Base-by-base conservation (phyloP, 2,329 filamentous ascomycete species). In the Fusarium veterinarium region DNA sequence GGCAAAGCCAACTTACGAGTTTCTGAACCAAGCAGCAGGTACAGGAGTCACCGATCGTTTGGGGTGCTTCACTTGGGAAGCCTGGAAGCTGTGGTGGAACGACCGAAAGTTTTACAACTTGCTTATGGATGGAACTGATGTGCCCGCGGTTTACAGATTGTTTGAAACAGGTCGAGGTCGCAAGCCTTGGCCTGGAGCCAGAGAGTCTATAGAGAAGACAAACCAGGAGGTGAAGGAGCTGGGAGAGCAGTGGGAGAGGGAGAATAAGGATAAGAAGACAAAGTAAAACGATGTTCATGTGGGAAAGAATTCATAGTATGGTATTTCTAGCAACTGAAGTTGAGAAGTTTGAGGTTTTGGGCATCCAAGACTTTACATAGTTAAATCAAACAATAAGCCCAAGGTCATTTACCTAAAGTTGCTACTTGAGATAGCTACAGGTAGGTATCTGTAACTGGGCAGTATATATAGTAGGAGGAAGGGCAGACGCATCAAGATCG, bases 31-130 rank as follows among this genome's bases (percentile, higher is more conserved):
- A 38, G 79, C 81, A 14, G 84, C 84, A 1, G 84, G 84, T 3
- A 85, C 83, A 5, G 81, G 84, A 8, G 78, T 85, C 30, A 77
- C 69, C 44, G 81, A 85, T 49, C 78, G 80, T 10, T 72, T 86
- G 8, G 78, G 69, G 4, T 81, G 81, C 17, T 85, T 81, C 74
- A 80, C 80, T 7, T 80, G 76, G 77, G 77, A 79, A 25, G 82
- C 80, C 7, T 86, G 84, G 84, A 78, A 78, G 68, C 81, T 86
- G 37, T 85, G 84, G 84, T 81, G 81, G 76, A 76, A 68, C 16
- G 81, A 86, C 59, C 78, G 79, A 38, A 79, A 79, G 64, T 78
- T 86, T 31, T 85, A 84, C 60, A 79, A 79, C 14, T 60, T 84
- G 58, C 74, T 85, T 60, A 82, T 83, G 76, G 75, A 80, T n/a